Conservation (phyloP, 106 monocot species). For the Amphibolis antarctica region DNA sequence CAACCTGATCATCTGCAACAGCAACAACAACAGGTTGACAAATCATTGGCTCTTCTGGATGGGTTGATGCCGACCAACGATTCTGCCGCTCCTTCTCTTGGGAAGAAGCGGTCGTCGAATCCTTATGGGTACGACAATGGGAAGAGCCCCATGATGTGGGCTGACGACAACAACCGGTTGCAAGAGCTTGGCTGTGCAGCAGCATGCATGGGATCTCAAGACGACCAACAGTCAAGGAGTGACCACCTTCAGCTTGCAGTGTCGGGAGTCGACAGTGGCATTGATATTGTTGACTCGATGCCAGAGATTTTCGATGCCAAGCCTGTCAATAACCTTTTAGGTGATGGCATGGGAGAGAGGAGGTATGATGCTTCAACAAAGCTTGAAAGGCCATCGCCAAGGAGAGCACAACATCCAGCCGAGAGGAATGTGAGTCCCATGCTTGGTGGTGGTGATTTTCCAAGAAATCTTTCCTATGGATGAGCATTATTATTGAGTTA, state of each 20-base stretch:
- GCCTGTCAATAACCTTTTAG: slow-evolving; percentile 11
- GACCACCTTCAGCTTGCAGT: slow-evolving; percentile 29
- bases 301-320: slow-evolving; percentile 14
- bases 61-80: neutral
- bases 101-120: slow-evolving; percentile 10
- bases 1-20: slow-evolving; percentile 38
- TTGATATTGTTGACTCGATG: slow-evolving; percentile 20
- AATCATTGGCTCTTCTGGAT: neutral
- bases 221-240: slow-evolving; percentile 16
- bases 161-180: slow-evolving; percentile 10
- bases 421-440: slow-evolving; percentile 13
- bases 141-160: slow-evolving; percentile 15
- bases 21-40: neutral
- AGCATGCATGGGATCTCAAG: slow-evolving; percentile 17
- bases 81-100: neutral
- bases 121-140: slow-evolving; percentile 12
- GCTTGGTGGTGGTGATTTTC: slow-evolving; percentile 13
- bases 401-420: slow-evolving; percentile 7
- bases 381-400: slow-evolving; percentile 18
- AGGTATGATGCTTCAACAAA: slow-evolving; percentile 11
- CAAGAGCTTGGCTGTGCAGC: slow-evolving; percentile 10
- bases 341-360: slow-evolving; percentile 8
- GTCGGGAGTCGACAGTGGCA: slow-evolving; percentile 25
- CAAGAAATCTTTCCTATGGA: slow-evolving; percentile 33
- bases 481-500: slow-evolving; percentile 12